A percentile compares a stretch with the other conserved stretches of the same genome.
Conservation (phyloP, 2,329 filamentous ascomycete species). For the Biscogniauxia marginata region DNA sequence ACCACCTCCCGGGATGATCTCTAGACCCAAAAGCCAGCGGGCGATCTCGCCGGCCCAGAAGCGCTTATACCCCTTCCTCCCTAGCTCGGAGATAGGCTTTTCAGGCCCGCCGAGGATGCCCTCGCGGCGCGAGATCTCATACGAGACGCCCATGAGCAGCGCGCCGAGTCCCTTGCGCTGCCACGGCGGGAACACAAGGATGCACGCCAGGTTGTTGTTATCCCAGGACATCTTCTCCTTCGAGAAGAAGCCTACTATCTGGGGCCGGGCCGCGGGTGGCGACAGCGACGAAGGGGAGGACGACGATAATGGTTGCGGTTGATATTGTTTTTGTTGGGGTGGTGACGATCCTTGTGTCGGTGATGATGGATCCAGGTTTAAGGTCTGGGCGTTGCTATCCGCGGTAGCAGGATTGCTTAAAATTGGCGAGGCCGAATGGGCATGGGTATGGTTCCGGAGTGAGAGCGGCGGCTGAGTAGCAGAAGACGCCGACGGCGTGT, state of each 20-base stretch:
- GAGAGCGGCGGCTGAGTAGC: not conserved
- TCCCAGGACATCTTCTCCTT: constrained; percentile 99
- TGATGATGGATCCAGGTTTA: constrained; percentile 1
- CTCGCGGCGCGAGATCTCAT: constrained; percentile 84
- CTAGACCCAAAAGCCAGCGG: constrained; percentile 57
- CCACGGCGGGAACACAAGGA: constrained; percentile 93
- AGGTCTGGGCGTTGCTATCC: not conserved
- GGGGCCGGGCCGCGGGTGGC: constrained; percentile 33
- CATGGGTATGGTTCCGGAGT: too few relatives aligned
- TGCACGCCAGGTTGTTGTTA: constrained; percentile 95
- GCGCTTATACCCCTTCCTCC: constrained; percentile 75
- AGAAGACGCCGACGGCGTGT: constrained; percentile 50
- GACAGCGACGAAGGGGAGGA: not conserved
- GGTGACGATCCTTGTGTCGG: not conserved
- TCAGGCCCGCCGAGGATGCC: constrained; percentile 86
- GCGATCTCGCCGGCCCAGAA: constrained; percentile 87
- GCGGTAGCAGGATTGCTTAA: not conserved
- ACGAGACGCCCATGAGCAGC: constrained; percentile 87
- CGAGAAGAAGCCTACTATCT: constrained; percentile 93
- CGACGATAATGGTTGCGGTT: not conserved
- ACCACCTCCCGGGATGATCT: constrained; percentile 37
- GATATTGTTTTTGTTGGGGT: not conserved
- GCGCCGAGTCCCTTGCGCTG: constrained; percentile 86
- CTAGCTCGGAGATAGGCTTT: constrained; percentile 86
- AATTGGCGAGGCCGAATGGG: too few relatives aligned